Conservation (phyloP, 1,139 yeast genomes). For the Kluyveromyces sp. region DNA sequence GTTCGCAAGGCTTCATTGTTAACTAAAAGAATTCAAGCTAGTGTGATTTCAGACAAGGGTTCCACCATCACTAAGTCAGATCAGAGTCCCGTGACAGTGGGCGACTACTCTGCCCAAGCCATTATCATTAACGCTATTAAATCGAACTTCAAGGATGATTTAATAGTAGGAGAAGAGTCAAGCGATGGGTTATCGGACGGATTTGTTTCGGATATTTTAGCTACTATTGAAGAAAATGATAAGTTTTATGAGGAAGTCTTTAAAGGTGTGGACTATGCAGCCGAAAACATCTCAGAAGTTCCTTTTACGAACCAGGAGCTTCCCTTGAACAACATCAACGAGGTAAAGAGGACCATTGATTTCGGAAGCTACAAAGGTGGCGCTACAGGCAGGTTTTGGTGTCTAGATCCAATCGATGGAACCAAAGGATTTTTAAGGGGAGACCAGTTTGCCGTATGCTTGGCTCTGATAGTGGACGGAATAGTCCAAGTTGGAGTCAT, state of each 20-base stretch:
- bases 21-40: conserved; percentile 65
- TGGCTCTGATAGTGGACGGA: conserved; percentile 83
- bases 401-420: conserved; percentile 96
- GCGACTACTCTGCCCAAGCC: conserved; percentile 96
- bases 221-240: conserved; percentile 43
- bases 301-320: conserved; percentile 34
- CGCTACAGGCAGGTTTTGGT: conserved; percentile 80
- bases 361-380: conserved; percentile 78
- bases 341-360: conserved; percentile 64
- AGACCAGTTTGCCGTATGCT: conserved; percentile 93
- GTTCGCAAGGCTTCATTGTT: conserved; percentile 80
- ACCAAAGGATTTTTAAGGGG: conserved; percentile 95
- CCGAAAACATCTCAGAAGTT: conserved; percentile 24
- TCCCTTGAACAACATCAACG: conserved; percentile 35
- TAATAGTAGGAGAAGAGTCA: conserved; percentile 92
- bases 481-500: conserved; percentile 82
- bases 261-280: conserved; percentile 8
- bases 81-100: conserved; percentile 91
- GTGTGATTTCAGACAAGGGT: conserved; percentile 51
- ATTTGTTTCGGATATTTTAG: conserved; percentile 44
- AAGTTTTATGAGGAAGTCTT: conserved; percentile 13
- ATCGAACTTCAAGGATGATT: conserved; percentile 73
- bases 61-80: conserved; percentile 76
- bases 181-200: conserved; percentile 43
- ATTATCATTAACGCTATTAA: conserved; percentile 78